Conservation (phyloP, 495 filamentous ascomycete species). For the Penicillium angulare region DNA sequence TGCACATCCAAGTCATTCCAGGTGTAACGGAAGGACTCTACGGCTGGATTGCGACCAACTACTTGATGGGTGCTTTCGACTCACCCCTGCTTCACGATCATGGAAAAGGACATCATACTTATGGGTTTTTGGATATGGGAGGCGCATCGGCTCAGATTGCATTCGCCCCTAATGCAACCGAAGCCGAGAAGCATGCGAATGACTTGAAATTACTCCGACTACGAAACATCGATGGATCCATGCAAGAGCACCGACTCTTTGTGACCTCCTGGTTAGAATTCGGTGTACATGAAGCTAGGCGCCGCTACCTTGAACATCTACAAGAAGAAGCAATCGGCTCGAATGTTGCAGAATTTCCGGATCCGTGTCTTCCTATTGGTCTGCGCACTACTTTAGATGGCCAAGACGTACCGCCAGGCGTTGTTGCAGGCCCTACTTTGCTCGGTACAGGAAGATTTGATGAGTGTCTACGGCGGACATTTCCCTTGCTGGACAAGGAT, state of each 20-base stretch:
- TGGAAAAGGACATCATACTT: conserved; percentile 90
- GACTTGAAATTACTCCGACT: conserved; percentile 85
- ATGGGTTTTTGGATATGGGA: conserved; percentile 98
- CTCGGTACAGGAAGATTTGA: conserved; percentile 83
- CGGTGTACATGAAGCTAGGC: conserved; percentile 86
- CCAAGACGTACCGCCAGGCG: conserved; percentile 33
- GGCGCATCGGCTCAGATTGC: conserved; percentile 97
- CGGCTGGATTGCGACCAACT: conserved; percentile 99
- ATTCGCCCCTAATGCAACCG: conserved; percentile 91
- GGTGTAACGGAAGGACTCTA: conserved; percentile 98
- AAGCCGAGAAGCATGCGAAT: conserved; percentile 84
- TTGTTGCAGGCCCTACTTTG: conserved; percentile 47
- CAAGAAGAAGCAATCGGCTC: conserved; percentile 56
- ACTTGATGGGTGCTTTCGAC: conserved; percentile 91
- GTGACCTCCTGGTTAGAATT: conserved; percentile 97
- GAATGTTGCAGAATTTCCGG: conserved; percentile 66
- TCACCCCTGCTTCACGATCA: conserved; percentile 68
- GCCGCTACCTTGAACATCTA: conserved; percentile 73
- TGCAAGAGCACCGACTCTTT: conserved; percentile 83
- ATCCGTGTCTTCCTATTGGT: conserved; percentile 86
- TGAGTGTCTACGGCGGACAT: conserved; percentile 78
- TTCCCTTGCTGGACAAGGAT: conserved; percentile 87
- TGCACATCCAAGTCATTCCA: conserved; percentile 92
- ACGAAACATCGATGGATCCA: conserved; percentile 72
- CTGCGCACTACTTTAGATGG: conserved; percentile 65